Base-by-base conservation (phyloP, 345 rosid genomes). In the Syzygium oleosum region DNA sequence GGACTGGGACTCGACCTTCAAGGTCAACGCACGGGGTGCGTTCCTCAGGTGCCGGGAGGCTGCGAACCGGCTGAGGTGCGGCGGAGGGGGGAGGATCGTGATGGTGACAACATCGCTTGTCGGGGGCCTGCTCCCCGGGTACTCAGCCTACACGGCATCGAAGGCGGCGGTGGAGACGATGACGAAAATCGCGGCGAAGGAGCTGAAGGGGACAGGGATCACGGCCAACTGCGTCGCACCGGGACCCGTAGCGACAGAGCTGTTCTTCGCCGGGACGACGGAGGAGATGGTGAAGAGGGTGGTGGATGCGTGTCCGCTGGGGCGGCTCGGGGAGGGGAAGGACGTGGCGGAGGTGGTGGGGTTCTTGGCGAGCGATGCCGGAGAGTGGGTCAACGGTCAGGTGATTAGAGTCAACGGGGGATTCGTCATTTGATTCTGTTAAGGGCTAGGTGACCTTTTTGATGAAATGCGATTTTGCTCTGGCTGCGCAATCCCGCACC, bases 301-400 rank as follows among this genome's bases (percentile, higher is more conserved):
- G 3, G 90, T 52, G 17, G 93, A 92, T 59, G 92, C 92, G 9
- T 88, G 89, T 85, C 95, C 94, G 58, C n/a, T 92, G 49, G 90
- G 90, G 12, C 86, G 94, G 52, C 88, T 94, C 6, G 96, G 96
- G n/a, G 90, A 92, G 85, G 92, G 93, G 3, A 78, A 90, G 59
- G 96, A 94, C 87, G 85, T 93, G 77, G 86, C 91, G 19, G 87
- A 87, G 87, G 54, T 92, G 88, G 94, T 94, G 52, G 96, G 94
- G 9, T 92, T 94, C 73, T 84, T 93, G 49, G 94, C 91, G 4
- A 53, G 88, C 77, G 94, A 94, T 88, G 93, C 89, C 23, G 94
- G 95, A 54, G 94, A 93, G 84, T 93, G 95, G 96, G 89, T 93
- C 84, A 94, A 94, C 86, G 96, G 96, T 10, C 96, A 92, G 52